Evolutionary conservation across 169 alveolate genomes (phyloP).

Genomic region (Cryptosporidium bovis): DNA sequence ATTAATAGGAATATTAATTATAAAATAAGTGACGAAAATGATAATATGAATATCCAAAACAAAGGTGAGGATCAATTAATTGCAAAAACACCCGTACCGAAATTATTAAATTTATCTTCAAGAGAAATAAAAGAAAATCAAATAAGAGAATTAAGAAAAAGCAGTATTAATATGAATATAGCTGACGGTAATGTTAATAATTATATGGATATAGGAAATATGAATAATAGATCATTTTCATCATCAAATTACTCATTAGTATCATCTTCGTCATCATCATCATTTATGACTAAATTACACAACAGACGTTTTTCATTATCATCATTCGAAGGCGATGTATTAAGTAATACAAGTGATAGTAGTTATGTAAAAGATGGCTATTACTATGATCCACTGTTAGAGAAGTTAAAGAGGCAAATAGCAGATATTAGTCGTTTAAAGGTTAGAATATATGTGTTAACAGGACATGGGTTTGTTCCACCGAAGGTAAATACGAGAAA

Average conservation of each 20-base stretch:
- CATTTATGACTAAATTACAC: slow-evolving; percentile 58
- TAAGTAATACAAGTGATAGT: not conserved
- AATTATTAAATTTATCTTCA: slow-evolving; percentile 31
- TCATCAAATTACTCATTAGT: slow-evolving; percentile 9
- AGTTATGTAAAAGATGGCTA: not conserved
- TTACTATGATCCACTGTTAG: slow-evolving; percentile 43
- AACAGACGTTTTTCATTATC: slow-evolving; percentile 63
- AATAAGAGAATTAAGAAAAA: slow-evolving; percentile 13
- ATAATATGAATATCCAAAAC: slow-evolving; percentile 3
- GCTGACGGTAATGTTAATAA: not conserved
- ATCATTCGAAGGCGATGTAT: slow-evolving; percentile 26
- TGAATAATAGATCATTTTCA: not conserved
- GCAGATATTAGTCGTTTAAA: slow-evolving; percentile 61
- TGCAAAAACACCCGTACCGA: slow-evolving; percentile 48
- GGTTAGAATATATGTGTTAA: slow-evolving; percentile 63
- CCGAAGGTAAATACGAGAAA: slow-evolving; percentile 33
- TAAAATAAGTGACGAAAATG: not conserved
- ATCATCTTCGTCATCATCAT: slow-evolving; percentile 49
- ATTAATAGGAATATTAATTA: slow-evolving; percentile 16
- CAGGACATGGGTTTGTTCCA: slow-evolving; percentile 75
- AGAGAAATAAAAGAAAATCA: slow-evolving; percentile 37
- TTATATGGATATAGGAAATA: not conserved
- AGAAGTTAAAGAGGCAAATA: slow-evolving; percentile 41
- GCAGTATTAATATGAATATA: not conserved
- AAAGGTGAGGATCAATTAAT: not conserved